Percentiles rank a stretch among this genome's conserved stretches.
Evolutionary conservation across 2,329 filamentous ascomycete species (phyloP).

Genomic region (Alternaria incomplexa): DNA sequence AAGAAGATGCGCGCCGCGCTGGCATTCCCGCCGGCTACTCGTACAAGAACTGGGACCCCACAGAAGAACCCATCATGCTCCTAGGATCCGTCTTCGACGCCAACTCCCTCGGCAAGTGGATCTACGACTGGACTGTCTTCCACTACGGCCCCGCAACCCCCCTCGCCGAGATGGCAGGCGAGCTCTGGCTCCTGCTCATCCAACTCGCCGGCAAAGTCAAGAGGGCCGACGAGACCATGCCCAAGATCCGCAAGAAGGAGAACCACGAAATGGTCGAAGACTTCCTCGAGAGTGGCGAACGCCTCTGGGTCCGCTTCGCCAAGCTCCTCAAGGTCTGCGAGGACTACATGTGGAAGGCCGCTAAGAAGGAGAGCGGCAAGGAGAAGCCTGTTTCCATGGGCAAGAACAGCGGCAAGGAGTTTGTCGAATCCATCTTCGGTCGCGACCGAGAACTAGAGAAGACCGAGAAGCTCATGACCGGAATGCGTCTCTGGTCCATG

Average conservation of each 20-base stretch:
- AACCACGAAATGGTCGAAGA: conserved; percentile 84
- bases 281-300: conserved; percentile 87
- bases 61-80: conserved; percentile 90
- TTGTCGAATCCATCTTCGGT: conserved; percentile 94
- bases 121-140: conserved; percentile 99
- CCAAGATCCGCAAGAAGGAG: conserved; percentile 73
- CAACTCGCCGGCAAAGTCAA: conserved; percentile 94
- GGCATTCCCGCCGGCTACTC: conserved; percentile 89
- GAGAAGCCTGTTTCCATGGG: conserved; percentile 74
- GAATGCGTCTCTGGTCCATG: conserved; percentile 85
- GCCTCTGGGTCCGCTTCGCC: conserved; percentile 83
- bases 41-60: conserved; percentile 97
- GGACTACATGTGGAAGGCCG: conserved; percentile 90
- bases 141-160: conserved; percentile 81
- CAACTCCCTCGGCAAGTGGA: conserved; percentile 98
- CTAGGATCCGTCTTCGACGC: conserved; percentile 96
- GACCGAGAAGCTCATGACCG: conserved; percentile 92
- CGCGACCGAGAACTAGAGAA: conserved; percentile 86
- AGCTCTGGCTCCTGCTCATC: conserved; percentile 94
- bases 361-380: conserved; percentile 68
- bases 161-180: conserved; percentile 88
- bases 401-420: conserved; percentile 90
- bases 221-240: conserved; percentile 79
- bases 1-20: conserved; percentile 67
- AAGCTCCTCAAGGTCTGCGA: conserved; percentile 90